Percentiles rank a stretch among this genome's conserved stretches.
These are phyloP conservation scores for Raddia distichophylla DNA, from an alignment of 176 grass and related monocot species.

Conservation along the genomic window DNA sequence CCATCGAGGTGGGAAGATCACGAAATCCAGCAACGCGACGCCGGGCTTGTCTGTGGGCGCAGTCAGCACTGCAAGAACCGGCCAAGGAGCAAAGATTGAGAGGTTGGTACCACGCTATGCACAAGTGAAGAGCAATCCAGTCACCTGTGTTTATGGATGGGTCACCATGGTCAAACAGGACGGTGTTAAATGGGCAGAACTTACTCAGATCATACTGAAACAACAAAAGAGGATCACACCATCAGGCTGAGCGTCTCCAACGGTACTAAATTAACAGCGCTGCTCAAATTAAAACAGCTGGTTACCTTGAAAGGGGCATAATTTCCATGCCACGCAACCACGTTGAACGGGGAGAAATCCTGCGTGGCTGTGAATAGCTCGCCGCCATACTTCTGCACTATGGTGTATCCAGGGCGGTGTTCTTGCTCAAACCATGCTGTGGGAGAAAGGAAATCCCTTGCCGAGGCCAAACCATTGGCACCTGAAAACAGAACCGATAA, in stretches of 20 bases:
- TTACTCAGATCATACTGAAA: conserved; percentile 90
- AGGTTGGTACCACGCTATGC: no score
- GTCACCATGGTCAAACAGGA: conserved; percentile 82
- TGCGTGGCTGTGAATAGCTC: conserved; percentile 84
- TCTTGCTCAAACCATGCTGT: conserved; percentile 82
- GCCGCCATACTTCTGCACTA: conserved; percentile 91
- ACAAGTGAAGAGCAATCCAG: neutral
- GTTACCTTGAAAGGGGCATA: conserved; percentile 94
- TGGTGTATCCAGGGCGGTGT: conserved; percentile 59
- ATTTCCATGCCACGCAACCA: conserved; percentile 97
- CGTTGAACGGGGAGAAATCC: conserved; percentile 95
- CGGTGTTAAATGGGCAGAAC: conserved; percentile 93
- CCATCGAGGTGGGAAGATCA: conserved; percentile 90
- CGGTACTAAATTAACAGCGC: no score
- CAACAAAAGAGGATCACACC: conserved; percentile 1
- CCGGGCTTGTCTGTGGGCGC: conserved; percentile 86
- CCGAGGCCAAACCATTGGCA: conserved; percentile 84
- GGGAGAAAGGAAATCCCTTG: conserved; percentile 85
- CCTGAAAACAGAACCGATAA: conserved; percentile 47
- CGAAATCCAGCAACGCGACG: conserved; percentile 90
- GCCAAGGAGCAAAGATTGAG: no score
- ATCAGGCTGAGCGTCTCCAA: neutral
- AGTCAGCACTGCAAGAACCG: conserved; percentile 58
- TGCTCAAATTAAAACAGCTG: conserved; percentile 22
- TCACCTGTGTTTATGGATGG: conserved; percentile 92